These are phyloP conservation scores for Dothideomycetidae sp. DNA, from an alignment of 2,329 filamentous ascomycete species.

Conservation along the genomic window DNA sequence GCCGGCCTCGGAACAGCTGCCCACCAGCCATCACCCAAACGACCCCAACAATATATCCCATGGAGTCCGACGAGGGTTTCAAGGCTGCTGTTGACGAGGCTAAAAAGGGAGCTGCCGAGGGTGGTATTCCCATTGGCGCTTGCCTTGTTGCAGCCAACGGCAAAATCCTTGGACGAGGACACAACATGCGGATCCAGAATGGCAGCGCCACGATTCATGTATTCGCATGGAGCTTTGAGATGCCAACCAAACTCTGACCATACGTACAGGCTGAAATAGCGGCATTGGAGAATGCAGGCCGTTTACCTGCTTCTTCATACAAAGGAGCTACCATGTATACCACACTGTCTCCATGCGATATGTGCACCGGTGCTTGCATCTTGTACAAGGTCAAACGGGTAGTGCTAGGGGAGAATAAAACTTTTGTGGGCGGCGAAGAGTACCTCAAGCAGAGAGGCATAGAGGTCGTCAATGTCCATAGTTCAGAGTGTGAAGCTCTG, in stretches of 20 bases:
- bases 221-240: slow-evolving; percentile 13
- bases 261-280: slow-evolving; percentile 57
- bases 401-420: slow-evolving; percentile 65
- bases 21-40: too few relatives aligned
- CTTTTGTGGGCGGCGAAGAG: slow-evolving; percentile 57
- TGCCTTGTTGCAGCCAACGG: slow-evolving; percentile 54
- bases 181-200: slow-evolving; percentile 64
- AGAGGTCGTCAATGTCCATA: slow-evolving; percentile 58
- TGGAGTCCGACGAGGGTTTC: slow-evolving; percentile 31
- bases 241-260: too few relatives aligned
- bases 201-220: slow-evolving; percentile 59
- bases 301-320: slow-evolving; percentile 55
- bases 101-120: slow-evolving; percentile 39
- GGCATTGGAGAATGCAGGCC: slow-evolving; percentile 59
- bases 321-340: slow-evolving; percentile 59
- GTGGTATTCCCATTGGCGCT: slow-evolving; percentile 44
- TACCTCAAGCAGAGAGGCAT: slow-evolving; percentile 54
- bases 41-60: too few relatives aligned
- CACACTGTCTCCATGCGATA: slow-evolving; percentile 64
- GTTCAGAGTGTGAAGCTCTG: slow-evolving; percentile 48
- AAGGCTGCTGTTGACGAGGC: slow-evolving; percentile 44
- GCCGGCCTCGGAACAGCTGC: too few relatives aligned
- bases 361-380: slow-evolving; percentile 67
- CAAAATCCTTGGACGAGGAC: slow-evolving; percentile 54
- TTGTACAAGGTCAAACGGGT: slow-evolving; percentile 61